A percentile compares a stretch with the other conserved stretches of the same genome.
Evolutionary conservation across 805 yeast species (phyloP).

Genomic region (Saturnispora zaruensis): DNA sequence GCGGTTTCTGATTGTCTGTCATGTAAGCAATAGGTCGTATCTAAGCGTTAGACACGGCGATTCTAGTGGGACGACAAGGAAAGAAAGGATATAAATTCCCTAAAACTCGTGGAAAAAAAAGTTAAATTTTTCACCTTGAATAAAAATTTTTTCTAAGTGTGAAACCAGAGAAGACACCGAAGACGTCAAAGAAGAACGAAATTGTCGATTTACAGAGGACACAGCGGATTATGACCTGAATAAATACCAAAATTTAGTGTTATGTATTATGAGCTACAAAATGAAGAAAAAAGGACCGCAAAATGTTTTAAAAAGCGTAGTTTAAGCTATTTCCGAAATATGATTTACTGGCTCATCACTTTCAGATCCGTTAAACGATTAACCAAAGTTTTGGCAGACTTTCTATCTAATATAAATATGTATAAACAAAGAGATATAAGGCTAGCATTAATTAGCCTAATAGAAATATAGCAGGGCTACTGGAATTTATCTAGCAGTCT

Average conservation of each 20-base stretch:
- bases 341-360: not conserved
- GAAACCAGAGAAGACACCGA: not conserved
- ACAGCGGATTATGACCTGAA: not conserved
- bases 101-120: not conserved
- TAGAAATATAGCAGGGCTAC: not conserved
- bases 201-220: not conserved
- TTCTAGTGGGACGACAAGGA: constrained; percentile 1
- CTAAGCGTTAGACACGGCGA: constrained; percentile 1
- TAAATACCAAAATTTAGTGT: too few species aligned
- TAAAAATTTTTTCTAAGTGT: not conserved
- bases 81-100: not conserved
- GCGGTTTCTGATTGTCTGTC: constrained; percentile 1
- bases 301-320: not conserved
- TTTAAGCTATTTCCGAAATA: too few species aligned
- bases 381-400: not conserved
- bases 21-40: constrained; percentile 1
- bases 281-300: not conserved
- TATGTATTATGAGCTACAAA: not conserved
- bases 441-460: not conserved
- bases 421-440: not conserved
- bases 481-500: not conserved
- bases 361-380: not conserved
- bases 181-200: not conserved
- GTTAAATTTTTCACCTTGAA: not conserved
- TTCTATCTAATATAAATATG: not conserved